These are phyloP conservation scores for Tuber indicum DNA, from an alignment of 495 filamentous ascomycete species.

Conservation along the genomic window DNA sequence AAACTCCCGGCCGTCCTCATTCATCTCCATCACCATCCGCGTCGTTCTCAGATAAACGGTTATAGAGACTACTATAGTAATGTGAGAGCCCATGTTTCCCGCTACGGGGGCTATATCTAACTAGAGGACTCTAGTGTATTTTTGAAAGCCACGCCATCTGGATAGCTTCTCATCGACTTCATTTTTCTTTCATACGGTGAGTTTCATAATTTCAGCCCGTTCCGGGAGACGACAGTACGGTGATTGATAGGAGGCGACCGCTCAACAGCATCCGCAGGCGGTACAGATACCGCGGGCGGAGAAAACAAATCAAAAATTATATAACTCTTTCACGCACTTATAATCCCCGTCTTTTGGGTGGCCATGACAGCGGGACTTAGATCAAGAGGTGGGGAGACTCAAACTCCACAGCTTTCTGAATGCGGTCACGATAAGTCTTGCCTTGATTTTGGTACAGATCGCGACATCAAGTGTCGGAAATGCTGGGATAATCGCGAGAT, in stretches of 20 bases:
- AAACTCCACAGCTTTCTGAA: conserved; percentile 32
- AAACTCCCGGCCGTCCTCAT: conserved; percentile 30
- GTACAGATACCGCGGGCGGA: not conserved
- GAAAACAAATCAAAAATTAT: not conserved
- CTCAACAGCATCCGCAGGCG: not conserved
- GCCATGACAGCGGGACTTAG: not conserved
- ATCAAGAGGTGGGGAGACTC: conserved; percentile 5
- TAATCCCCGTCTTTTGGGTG: not conserved
- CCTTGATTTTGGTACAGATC: conserved; percentile 30
- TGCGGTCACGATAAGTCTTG: conserved; percentile 36
- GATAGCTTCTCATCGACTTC: not conserved
- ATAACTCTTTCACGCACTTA: not conserved
- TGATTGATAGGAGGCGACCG: not conserved
- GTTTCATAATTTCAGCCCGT: not conserved
- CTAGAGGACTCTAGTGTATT: not conserved
- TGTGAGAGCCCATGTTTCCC: conserved; percentile 2
- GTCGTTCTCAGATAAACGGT: not conserved
- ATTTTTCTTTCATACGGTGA: conserved; percentile 3
- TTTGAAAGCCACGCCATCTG: not conserved
- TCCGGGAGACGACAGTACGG: not conserved
- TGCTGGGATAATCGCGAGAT: conserved; percentile 40
- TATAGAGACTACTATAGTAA: not conserved
- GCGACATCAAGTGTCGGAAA: conserved; percentile 33
- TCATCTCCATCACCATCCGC: conserved; percentile 9
- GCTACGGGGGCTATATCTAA: not conserved